Percentiles rank a stretch among this genome's conserved stretches.
phyloP scores from a whole-genome alignment of 306 rosid genomes.

The Hylodesmum podocarpum region DNA sequence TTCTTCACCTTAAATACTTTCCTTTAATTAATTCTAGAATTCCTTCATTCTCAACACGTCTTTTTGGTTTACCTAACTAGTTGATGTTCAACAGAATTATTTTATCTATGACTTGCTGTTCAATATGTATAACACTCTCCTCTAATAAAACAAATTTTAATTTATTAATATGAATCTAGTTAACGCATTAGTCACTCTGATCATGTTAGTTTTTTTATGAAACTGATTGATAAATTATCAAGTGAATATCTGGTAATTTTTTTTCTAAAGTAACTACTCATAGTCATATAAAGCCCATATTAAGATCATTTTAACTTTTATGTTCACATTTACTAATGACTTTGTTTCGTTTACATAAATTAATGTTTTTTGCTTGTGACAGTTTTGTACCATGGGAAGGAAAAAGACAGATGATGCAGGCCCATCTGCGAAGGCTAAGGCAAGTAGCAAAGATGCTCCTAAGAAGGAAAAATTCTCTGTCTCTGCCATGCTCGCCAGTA shows the following conservation, averaged over 20 bases:
- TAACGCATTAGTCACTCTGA: not conserved
- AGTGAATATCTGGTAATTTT: not conserved
- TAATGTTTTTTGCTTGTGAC: not conserved
- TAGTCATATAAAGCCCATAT: not conserved
- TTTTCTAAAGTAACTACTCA: not conserved
- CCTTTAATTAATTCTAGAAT: too few species aligned
- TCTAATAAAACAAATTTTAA: not conserved
- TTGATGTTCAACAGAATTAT: not conserved
- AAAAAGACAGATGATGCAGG: constrained; percentile 37
- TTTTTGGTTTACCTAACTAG: not conserved
- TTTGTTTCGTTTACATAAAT: not conserved
- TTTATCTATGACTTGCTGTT: not conserved
- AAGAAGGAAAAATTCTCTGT: constrained; percentile 40
- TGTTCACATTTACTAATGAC: not conserved
- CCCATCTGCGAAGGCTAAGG: constrained; percentile 19
- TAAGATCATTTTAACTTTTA: not conserved
- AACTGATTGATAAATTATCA: not conserved
- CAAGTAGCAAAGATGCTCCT: constrained; percentile 27
- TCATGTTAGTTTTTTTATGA: not conserved
- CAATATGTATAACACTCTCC: not conserved
- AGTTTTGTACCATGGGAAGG: constrained; percentile 28
- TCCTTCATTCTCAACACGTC: not conserved
- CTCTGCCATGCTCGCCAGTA: constrained; percentile 40
- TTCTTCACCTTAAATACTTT: not conserved
- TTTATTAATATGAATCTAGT: not conserved